phyloP scores from a whole-genome alignment of 371 early-diverging fungal species.

The Rhizopus stolonifer region DNA sequence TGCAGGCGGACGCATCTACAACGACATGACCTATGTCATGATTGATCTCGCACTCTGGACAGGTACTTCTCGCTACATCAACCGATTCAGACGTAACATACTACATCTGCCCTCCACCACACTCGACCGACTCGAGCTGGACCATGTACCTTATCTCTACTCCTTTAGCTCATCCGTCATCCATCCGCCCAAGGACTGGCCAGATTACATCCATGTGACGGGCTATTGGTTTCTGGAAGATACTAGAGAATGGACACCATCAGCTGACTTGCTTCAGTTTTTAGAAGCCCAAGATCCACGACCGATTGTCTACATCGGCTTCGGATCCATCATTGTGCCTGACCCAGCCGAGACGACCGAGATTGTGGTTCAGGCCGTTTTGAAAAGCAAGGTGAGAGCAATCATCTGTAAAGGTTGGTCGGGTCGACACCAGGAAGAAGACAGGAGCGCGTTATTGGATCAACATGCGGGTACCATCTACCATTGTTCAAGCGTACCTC shows the following conservation, averaged over 20 bases:
- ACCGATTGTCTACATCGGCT: conserved; percentile 81
- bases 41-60: conserved; percentile 78
- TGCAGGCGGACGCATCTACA: conserved; percentile 67
- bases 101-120: conserved; percentile 54
- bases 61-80: conserved; percentile 61
- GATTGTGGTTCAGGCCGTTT: conserved; percentile 67
- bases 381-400: conserved; percentile 67
- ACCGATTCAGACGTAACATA: conserved; percentile 62
- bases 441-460: conserved; percentile 24
- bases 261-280: conserved; percentile 52
- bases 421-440: conserved; percentile 43
- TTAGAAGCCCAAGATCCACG: conserved; percentile 43
- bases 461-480: conserved; percentile 49
- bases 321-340: conserved; percentile 81
- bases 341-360: conserved; percentile 72
- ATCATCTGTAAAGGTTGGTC: conserved; percentile 86
- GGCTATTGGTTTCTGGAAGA: conserved; percentile 83
- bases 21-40: conserved; percentile 76
- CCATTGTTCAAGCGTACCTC: conserved; percentile 66
- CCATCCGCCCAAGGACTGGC: conserved; percentile 76
- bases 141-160: conserved; percentile 70
- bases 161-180: conserved; percentile 72
- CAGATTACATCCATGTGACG: conserved; percentile 71
- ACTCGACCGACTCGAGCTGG: conserved; percentile 52
- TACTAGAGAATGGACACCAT: conserved; percentile 64